Conservation (phyloP, 768 basidiomycete genomes). For the Lentinula detonsa region DNA sequence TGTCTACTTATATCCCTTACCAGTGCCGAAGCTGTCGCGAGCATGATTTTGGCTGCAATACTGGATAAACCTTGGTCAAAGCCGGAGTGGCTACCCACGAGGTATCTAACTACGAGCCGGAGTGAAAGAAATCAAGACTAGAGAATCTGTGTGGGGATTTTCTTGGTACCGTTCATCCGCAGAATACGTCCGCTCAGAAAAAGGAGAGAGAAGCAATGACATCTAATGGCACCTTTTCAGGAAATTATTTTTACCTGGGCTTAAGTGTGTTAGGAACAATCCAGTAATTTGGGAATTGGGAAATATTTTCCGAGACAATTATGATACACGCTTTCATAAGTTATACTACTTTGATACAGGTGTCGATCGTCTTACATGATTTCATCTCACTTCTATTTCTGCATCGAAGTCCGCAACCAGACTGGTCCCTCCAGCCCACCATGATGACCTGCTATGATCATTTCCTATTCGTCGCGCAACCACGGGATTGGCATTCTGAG, state of each 20-base stretch:
- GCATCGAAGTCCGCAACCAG: neutral
- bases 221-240: too few species aligned
- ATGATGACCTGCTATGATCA: too few species aligned
- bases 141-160: neutral
- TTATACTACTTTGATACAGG: too few species aligned
- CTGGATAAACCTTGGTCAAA: constrained; percentile 37
- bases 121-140: neutral
- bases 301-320: too few species aligned
- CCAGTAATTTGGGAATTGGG: too few species aligned
- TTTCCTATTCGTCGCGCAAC: neutral
- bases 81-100: constrained; percentile 61
- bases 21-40: constrained; percentile 58
- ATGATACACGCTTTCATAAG: too few species aligned
- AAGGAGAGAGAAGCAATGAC: neutral
- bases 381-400: neutral
- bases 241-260: too few species aligned
- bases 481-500: neutral
- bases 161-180: neutral
- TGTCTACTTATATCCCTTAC: neutral
- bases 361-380: neutral
- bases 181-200: neutral
- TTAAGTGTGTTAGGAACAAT: too few species aligned
- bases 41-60: constrained; percentile 52
- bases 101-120: constrained; percentile 43
- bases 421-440: neutral